phyloP scores from a whole-genome alignment of 768 basidiomycete species.

The Epithele typhae region DNA sequence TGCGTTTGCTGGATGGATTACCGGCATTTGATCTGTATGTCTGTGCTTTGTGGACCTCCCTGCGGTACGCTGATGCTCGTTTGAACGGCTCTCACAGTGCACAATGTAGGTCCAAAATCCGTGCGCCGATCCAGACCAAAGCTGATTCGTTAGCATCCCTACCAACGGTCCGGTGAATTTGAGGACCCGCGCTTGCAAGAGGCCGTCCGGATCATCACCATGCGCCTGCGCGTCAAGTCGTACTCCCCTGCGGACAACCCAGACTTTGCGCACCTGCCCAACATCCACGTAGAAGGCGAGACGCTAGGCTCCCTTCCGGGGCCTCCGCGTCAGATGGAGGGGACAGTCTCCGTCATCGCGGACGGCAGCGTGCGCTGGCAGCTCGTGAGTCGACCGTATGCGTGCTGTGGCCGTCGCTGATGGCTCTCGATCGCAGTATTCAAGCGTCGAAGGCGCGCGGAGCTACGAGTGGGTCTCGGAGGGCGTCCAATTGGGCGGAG shows the following conservation, averaged over 20 bases:
- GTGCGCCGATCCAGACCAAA: background rate
- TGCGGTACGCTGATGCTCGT: background rate
- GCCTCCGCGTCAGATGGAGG: conserved; percentile 32
- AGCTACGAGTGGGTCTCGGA: conserved; percentile 48
- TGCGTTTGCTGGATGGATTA: conserved; percentile 60
- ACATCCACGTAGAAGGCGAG: conserved; percentile 46
- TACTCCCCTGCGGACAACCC: conserved; percentile 21
- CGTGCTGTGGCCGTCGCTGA: background rate
- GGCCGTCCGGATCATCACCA: conserved; percentile 50
- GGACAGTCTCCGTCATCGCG: conserved; percentile 44
- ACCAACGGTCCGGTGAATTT: conserved; percentile 25
- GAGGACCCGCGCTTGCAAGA: conserved; percentile 32
- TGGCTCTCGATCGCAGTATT: conserved; percentile 10
- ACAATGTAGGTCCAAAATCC: conserved; percentile 33
- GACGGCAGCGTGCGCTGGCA: conserved; percentile 50
- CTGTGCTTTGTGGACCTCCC: background rate
- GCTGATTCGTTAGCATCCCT: conserved; percentile 1
- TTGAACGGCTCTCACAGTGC: conserved; percentile 26
- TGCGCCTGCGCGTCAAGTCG: conserved; percentile 35
- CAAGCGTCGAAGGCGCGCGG: conserved; percentile 24
- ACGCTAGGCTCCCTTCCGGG: conserved; percentile 37
- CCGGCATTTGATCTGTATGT: conserved; percentile 42
- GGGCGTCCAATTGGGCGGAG: conserved; percentile 49
- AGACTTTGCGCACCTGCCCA: conserved; percentile 34
- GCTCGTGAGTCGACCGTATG: conserved; percentile 32